A percentile compares a stretch with the other conserved stretches of the same genome.
phyloP scores from a whole-genome alignment of 2,329 filamentous ascomycete species.

The Eurotiales sp. region DNA sequence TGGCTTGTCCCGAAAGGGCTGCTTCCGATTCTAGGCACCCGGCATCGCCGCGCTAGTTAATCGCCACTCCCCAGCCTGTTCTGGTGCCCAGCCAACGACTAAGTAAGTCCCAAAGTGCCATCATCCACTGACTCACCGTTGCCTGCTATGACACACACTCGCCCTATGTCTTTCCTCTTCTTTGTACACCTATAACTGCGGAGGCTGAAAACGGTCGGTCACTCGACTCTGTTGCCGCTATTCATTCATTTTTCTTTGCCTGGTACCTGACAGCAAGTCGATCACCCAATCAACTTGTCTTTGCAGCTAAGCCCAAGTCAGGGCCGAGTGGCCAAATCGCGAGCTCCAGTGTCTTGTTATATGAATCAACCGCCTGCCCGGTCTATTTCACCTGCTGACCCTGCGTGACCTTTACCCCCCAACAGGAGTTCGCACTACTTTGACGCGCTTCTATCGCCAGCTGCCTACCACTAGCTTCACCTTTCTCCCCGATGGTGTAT shows the following conservation, averaged over 20 bases:
- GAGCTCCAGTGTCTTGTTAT: slow-evolving; percentile 7
- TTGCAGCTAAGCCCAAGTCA: not conserved
- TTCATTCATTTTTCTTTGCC: not conserved
- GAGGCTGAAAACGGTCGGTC: slow-evolving; percentile 4
- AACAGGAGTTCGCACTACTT: slow-evolving; percentile 4
- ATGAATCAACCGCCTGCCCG: not conserved
- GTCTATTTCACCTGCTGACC: slow-evolving; percentile 2
- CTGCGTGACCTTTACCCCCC: not conserved
- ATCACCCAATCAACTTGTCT: slow-evolving; percentile 3
- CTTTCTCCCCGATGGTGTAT: slow-evolving; percentile 3
- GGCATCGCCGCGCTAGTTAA: slow-evolving; percentile 13
- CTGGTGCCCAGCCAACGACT: slow-evolving; percentile 1
- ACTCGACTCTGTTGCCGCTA: slow-evolving; percentile 8
- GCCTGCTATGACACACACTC: slow-evolving; percentile 10
- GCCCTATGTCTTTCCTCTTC: not conserved
- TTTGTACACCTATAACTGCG: not conserved
- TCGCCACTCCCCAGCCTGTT: slow-evolving; percentile 10
- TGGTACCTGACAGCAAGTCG: slow-evolving; percentile 10
- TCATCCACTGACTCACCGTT: slow-evolving; percentile 12
- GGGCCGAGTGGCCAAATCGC: slow-evolving; percentile 6
- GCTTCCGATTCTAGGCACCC: slow-evolving; percentile 14
- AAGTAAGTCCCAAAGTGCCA: slow-evolving; percentile 8
- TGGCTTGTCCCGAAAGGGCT: slow-evolving; percentile 15
- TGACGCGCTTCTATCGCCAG: not conserved
- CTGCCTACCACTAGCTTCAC: slow-evolving; percentile 6